Conservation (phyloP, 257 asterid species). For the Solanum sparsipilum region DNA sequence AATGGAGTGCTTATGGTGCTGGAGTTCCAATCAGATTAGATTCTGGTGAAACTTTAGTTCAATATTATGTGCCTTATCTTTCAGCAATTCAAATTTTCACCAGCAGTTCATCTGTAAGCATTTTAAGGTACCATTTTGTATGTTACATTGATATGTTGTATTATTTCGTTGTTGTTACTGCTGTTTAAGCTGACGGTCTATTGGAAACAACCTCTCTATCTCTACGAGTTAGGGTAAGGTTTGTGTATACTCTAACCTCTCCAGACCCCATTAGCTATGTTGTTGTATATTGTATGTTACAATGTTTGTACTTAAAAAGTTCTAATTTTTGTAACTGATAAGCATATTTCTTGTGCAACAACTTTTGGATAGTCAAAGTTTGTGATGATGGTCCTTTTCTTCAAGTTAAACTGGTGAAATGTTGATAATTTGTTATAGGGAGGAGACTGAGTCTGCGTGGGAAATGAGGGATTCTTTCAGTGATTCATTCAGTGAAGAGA, state of each 20-base stretch:
- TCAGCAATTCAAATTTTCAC: slow-evolving; percentile 94
- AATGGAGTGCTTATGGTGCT: slow-evolving; percentile 96
- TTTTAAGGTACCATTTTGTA: slow-evolving; percentile 45
- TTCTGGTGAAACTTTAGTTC: slow-evolving; percentile 57
- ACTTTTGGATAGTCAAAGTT: neutral
- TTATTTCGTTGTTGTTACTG: neutral
- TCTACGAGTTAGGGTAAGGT: neutral
- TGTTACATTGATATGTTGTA: neutral
- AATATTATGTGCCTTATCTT: slow-evolving; percentile 85
- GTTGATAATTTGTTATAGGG: slow-evolving; percentile 10
- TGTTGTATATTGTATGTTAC: neutral
- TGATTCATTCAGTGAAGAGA: slow-evolving; percentile 45
- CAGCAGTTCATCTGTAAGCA: slow-evolving; percentile 52
- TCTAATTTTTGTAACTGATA: neutral
- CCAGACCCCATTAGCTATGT: neutral
- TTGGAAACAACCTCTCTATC: neutral
- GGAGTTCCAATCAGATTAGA: slow-evolving; percentile 70
- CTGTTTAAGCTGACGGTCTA: neutral
- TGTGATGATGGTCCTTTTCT: neutral
- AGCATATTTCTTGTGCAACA: neutral
- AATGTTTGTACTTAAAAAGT: neutral
- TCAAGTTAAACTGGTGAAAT: neutral
- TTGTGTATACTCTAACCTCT: neutral
- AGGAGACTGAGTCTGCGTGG: slow-evolving; percentile 28
- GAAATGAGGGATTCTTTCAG: slow-evolving; percentile 42